Evolutionary conservation across 148 eudicot species (phyloP).

Genomic region (Camellia granthamiana): DNA sequence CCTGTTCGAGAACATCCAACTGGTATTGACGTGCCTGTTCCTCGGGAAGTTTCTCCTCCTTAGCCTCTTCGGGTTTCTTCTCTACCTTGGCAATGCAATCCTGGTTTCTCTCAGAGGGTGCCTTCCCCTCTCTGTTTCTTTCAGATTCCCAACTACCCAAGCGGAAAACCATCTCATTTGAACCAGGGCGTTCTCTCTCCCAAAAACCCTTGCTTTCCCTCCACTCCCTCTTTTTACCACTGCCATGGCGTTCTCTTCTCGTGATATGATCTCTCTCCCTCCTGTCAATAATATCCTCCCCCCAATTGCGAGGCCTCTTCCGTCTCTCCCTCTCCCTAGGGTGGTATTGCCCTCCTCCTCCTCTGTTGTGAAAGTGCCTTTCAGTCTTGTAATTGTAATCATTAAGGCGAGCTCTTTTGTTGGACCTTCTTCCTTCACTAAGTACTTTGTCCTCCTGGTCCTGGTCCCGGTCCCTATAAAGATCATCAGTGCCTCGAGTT

Average conservation of each 20-base stretch:
- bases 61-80: constrained; percentile 40
- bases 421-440: constrained; percentile 27
- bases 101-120: constrained; percentile 34
- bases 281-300: constrained; percentile 33
- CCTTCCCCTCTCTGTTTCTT: constrained; percentile 45
- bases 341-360: constrained; percentile 15
- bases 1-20: constrained; percentile 96
- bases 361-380: constrained; percentile 26
- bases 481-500: constrained; percentile 7
- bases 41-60: constrained; percentile 48
- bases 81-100: constrained; percentile 37
- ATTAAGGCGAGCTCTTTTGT: constrained; percentile 38
- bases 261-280: constrained; percentile 42
- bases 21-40: constrained; percentile 87
- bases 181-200: constrained; percentile 73
- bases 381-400: constrained; percentile 39
- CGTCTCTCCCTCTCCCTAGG: constrained; percentile 29
- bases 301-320: constrained; percentile 57
- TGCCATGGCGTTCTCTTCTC: constrained; percentile 40
- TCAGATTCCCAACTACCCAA: constrained; percentile 64
- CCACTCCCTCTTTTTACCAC: constrained; percentile 53
- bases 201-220: constrained; percentile 85
- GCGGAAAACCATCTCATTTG: constrained; percentile 75
- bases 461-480: constrained; percentile 12
- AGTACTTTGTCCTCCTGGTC: not conserved